These are phyloP conservation scores for Phytopythium delawarense DNA, from an alignment of 352 stramenopile genomes.

Conservation along the genomic window DNA sequence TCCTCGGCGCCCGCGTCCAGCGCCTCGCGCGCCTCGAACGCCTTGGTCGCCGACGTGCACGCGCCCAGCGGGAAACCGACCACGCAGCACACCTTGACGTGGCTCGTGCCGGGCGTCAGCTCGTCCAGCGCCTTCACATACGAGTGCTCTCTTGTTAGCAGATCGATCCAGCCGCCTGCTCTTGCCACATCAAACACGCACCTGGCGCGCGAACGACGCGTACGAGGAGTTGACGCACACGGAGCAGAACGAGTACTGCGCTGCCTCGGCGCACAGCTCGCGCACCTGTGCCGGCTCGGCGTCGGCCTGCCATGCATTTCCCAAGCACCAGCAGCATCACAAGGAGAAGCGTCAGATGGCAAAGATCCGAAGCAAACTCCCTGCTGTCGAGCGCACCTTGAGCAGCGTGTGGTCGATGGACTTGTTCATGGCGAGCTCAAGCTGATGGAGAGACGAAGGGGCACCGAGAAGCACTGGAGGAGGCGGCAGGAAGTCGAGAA, in stretches of 20 bases:
- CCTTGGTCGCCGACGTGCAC: constrained; percentile 53
- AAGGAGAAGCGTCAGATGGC: not conserved
- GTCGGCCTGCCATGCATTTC: constrained; percentile 31
- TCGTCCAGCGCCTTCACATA: constrained; percentile 38
- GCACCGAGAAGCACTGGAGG: not conserved
- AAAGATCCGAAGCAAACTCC: not conserved
- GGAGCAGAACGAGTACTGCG: constrained; percentile 61
- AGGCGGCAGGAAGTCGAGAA: not conserved
- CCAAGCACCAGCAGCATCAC: constrained; percentile 2
- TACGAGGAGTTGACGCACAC: constrained; percentile 85
- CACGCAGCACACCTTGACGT: constrained; percentile 80
- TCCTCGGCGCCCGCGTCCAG: constrained; percentile 72
- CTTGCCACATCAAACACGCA: constrained; percentile 5
- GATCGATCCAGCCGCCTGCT: not conserved
- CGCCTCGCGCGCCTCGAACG: constrained; percentile 63
- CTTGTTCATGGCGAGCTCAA: constrained; percentile 35
- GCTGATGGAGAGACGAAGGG: not conserved
- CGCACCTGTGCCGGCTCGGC: constrained; percentile 59
- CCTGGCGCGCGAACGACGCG: constrained; percentile 53
- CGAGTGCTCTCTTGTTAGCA: not conserved
- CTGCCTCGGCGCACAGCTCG: constrained; percentile 65
- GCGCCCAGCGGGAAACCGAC: constrained; percentile 81
- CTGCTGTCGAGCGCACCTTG: constrained; percentile 30
- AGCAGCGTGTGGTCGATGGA: constrained; percentile 83
- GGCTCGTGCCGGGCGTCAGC: constrained; percentile 22